Base-by-base conservation (phyloP, 768 basidiomycete species). In the Boletus rufocinnamomeus region DNA sequence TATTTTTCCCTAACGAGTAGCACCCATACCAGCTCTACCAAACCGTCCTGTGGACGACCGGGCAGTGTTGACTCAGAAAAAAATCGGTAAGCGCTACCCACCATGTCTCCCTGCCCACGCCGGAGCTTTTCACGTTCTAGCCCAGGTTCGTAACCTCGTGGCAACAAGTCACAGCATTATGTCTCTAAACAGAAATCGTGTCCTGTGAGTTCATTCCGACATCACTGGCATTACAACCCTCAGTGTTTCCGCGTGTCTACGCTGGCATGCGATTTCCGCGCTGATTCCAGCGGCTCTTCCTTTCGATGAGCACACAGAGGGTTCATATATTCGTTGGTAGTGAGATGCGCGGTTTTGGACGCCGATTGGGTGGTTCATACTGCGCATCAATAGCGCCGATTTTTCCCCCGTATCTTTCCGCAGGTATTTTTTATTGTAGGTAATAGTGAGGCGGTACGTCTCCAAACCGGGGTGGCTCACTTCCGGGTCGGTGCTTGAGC, bases 181-280 rank as follows among this genome's bases (percentile, higher is more conserved):
- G 3, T 23, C 62, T 60, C 54, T 38, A 59, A 65, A 54, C 57
- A 63, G 64, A 57, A 65, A 52, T 17, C 8, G 2, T 13, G 30
- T 60, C 48, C 57, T 40, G 52, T 52, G 55, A 56, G 21, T 59
- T 64, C 65, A 65, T 48, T 60, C 46, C 46, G 53, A 57, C 32
- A 34, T 44, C 47, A 58, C 54, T 64, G 54, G 35, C 37, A 60
- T 56, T 64, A 50, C 65, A 56, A 57, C 59, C 61, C 68, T 38
- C 50, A 25, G 25, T 65, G 60, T 59, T 63, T 56, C 66, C 61
- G 66, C 67, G 44, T 69, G 68, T 57, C 54, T 38, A 2, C 10
- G 25, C 27, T 46, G 59, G 38, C 66, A 63, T 55, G 67, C 66
- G 54, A 60, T 47, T 47, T 62, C 65, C 67, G 57, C 25, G 59